Evolutionary conservation across 192 early-diverging fungal species (phyloP), one percentile per base, ranked within the genome.

Genomic region (Pilobolus umbonatus): DNA sequence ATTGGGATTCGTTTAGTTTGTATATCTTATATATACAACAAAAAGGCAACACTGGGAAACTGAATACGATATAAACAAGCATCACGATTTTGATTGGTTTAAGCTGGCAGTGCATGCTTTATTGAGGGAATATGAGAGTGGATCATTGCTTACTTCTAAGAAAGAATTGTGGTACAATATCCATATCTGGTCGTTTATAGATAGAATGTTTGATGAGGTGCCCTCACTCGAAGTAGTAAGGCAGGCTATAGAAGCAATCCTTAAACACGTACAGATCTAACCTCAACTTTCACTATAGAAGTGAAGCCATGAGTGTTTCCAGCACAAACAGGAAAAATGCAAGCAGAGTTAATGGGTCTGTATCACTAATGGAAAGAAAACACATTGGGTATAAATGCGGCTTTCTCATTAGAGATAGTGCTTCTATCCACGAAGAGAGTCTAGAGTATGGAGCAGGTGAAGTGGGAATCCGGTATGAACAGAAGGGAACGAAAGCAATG

Each of bases 141-240:
- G 31, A 12, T 53, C 28, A 45, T 57, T 69, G 21, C 51, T 59
- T 15, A 34, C 42, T 6, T 15, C 52, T 32, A 57, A 63, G 52
- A 31, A 59, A 11, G 68, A 64, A 55, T 46, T 55, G 12, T 64
- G 53, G 57, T 55, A 54, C 38, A 49, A 60, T 25, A 12, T 55
- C 29, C 43, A 64, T 48, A 11, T 55, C 15, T 70, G 68, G 68
- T 56, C 19, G 22, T 50, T 70, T 11, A 52, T 70, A 36, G 68
- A 70, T 39, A 63, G 42, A 42, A 5, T 21, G 30, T 64, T 64
- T 64, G 57, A 35, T 48, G 50, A 64, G 45, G 15, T 64, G 5
- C 45, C 54, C 4, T 50, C 40, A 47, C 12, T 65, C 1, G 45
- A 70, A 45, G 25, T 34, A 24, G 38, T 64, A 40, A 56, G 63